These are phyloP conservation scores for Macaranga tanarius DNA, from an alignment of 441 rosid species.

Conservation along the genomic window DNA sequence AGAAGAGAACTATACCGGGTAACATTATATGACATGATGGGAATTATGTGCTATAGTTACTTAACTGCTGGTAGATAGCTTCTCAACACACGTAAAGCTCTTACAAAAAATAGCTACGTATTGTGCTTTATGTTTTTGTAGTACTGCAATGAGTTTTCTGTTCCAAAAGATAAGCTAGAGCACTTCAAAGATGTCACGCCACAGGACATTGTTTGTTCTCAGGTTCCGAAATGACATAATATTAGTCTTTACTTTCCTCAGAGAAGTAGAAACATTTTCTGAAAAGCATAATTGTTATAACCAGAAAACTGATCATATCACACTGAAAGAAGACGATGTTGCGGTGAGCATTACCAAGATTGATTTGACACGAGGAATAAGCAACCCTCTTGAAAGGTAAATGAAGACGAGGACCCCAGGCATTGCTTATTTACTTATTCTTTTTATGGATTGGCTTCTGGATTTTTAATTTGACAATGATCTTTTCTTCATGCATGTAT, in stretches of 20 bases:
- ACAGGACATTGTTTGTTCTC: constrained; percentile 63
- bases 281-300: constrained; percentile 16
- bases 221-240: constrained; percentile 35
- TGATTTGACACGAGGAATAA: constrained; percentile 61
- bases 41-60: constrained; percentile 5
- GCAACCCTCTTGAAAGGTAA: constrained; percentile 61
- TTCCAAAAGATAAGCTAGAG: constrained; percentile 56
- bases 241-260: constrained; percentile 17
- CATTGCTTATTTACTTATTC: constrained; percentile 11
- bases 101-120: background rate
- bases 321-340: constrained; percentile 62
- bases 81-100: background rate
- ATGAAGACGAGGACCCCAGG: constrained; percentile 1
- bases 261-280: constrained; percentile 21
- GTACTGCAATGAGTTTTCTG: constrained; percentile 68
- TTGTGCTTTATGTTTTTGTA: constrained; percentile 26
- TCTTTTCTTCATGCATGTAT: constrained; percentile 31
- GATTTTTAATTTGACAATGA: constrained; percentile 11
- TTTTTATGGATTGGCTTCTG: constrained; percentile 8
- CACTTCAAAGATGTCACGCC: constrained; percentile 55
- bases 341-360: constrained; percentile 50
- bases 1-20: constrained; percentile 67
- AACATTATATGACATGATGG: background rate
- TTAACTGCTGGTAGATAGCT: background rate
- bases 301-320: constrained; percentile 39